Conservation (phyloP, 225 moss, liverwort and hornwort genomes). For the Lunularia cruciata region DNA sequence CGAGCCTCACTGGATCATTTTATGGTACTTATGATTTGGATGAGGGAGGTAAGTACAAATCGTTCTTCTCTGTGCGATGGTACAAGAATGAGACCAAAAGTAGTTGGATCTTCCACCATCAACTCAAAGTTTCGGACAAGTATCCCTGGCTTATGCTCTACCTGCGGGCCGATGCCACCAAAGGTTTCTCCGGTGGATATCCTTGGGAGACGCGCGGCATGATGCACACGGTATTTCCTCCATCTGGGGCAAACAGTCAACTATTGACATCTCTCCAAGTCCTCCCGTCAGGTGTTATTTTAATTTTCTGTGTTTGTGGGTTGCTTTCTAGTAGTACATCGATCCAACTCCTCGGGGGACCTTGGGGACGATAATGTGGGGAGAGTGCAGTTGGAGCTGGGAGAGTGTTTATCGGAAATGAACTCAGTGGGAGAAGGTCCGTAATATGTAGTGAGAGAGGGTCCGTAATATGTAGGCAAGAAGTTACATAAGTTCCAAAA, state of each 20-base stretch:
- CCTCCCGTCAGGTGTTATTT: too few relatives aligned
- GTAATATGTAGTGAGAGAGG: too few relatives aligned
- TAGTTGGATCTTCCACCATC: conserved; percentile 81
- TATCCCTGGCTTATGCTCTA: conserved; percentile 97
- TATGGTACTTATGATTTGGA: conserved; percentile 77
- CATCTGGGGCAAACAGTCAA: background rate
- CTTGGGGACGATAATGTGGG: too few relatives aligned
- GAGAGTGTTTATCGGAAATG: too few relatives aligned
- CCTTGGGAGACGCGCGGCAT: conserved; percentile 93
- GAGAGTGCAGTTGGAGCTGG: too few relatives aligned
- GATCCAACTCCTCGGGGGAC: too few relatives aligned
- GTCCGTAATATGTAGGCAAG: too few relatives aligned
- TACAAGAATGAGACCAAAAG: conserved; percentile 51
- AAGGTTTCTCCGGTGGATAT: conserved; percentile 79
- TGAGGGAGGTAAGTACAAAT: conserved; percentile 25
- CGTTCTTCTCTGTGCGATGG: conserved; percentile 79
- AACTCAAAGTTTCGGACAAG: conserved; percentile 57
- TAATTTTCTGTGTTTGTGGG: too few relatives aligned
- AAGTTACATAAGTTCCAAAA: too few relatives aligned
- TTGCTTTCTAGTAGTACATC: too few relatives aligned
- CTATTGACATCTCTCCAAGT: too few relatives aligned
- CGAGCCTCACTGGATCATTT: conserved; percentile 56
- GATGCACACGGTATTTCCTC: conserved; percentile 60
- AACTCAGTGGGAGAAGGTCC: too few relatives aligned
- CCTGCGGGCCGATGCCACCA: conserved; percentile 72